phyloP scores from a whole-genome alignment of 768 basidiomycete genomes.

The Tricholoma hemisulphureum region DNA sequence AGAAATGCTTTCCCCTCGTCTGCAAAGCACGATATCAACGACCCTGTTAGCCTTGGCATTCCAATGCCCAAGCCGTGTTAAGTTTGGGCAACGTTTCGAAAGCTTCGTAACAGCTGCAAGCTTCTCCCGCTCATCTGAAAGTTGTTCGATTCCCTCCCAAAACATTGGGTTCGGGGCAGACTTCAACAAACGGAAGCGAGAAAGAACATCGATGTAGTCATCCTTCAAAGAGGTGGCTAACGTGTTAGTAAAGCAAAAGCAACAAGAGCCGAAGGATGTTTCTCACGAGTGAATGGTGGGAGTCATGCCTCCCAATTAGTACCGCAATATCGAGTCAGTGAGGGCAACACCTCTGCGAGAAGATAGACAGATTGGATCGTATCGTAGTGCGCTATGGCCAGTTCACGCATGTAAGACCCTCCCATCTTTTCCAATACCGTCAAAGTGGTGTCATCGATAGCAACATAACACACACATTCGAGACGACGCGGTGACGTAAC shows the following conservation, averaged over 20 bases:
- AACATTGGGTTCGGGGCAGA: constrained; percentile 17
- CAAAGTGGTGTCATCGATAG: constrained; percentile 17
- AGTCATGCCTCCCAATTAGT: no score
- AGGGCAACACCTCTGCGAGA: constrained; percentile 19
- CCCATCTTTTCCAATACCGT: constrained; percentile 17
- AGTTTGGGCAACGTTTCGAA: constrained; percentile 8
- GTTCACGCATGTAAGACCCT: constrained; percentile 17
- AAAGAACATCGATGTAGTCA: constrained; percentile 21
- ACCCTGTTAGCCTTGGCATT: not conserved
- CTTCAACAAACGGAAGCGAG: constrained; percentile 16
- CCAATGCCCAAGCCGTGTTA: constrained; percentile 15
- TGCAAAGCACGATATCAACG: constrained; percentile 14
- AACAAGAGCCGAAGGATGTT: constrained; percentile 12
- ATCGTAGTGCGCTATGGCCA: constrained; percentile 22
- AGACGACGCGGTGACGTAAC: constrained; percentile 12
- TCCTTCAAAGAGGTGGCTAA: constrained; percentile 12
- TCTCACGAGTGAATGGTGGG: constrained; percentile 2
- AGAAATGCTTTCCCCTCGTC: constrained; percentile 4
- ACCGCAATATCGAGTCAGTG: constrained; percentile 23
- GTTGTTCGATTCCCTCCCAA: constrained; percentile 12
- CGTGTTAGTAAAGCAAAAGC: not conserved
- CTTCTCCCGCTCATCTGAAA: constrained; percentile 8
- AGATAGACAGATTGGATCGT: constrained; percentile 16
- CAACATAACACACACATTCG: constrained; percentile 20
- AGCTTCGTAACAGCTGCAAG: constrained; percentile 8